Percentiles rank a stretch among this genome's conserved stretches.
These are phyloP conservation scores for Trichoderma guizhouense DNA, from an alignment of 2,329 filamentous ascomycete genomes.

Conservation along the genomic window DNA sequence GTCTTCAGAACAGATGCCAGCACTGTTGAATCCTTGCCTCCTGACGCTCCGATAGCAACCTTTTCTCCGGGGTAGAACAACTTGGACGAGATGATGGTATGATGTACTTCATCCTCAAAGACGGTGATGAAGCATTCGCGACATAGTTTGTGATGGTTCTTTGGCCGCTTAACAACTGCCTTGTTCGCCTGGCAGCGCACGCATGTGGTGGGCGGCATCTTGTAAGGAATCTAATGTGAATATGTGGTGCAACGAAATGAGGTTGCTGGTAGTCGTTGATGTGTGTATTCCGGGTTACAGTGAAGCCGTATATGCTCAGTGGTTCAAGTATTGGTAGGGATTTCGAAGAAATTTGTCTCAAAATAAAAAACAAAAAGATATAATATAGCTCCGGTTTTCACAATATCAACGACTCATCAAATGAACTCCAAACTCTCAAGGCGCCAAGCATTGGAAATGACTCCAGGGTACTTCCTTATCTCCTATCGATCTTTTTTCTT, in stretches of 20 bases:
- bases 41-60: constrained; percentile 92
- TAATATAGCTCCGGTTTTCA: not conserved
- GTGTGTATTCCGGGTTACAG: not conserved
- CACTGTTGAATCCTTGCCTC: constrained; percentile 96
- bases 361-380: not conserved
- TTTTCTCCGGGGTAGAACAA: constrained; percentile 81
- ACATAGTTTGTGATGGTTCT: constrained; percentile 93
- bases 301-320: no score
- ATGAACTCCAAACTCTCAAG: not conserved
- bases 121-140: constrained; percentile 79
- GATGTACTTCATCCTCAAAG: constrained; percentile 91
- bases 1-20: constrained; percentile 93
- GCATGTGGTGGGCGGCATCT: constrained; percentile 76
- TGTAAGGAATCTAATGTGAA: not conserved
- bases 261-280: not conserved
- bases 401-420: not conserved
- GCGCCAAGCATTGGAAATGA: not conserved
- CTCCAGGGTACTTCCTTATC: not conserved
- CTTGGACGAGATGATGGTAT: constrained; percentile 78
- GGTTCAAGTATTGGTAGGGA: not conserved
- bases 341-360: not conserved
- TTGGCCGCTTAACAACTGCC: constrained; percentile 87
- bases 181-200: constrained; percentile 71
- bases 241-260: not conserved
- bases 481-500: not conserved